phyloP scores from a whole-genome alignment of 495 filamentous ascomycete species.

The Aspergillus nanangensis region DNA sequence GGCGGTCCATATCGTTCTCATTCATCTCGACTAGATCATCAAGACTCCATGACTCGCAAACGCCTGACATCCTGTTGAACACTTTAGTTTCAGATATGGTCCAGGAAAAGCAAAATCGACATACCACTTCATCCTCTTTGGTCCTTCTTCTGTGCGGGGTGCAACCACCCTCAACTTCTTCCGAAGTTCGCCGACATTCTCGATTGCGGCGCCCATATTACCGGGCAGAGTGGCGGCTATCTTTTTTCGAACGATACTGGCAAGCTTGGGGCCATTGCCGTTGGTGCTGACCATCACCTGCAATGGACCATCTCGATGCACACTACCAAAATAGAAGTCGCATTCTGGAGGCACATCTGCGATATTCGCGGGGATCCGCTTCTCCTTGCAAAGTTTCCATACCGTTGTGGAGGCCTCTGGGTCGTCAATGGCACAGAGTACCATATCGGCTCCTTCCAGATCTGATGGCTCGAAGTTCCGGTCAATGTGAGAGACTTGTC shows the following conservation, averaged over 20 bases:
- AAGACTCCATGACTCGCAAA: constrained; percentile 83
- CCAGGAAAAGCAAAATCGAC: constrained; percentile 12
- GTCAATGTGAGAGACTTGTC: constrained; percentile 72
- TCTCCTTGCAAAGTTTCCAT: constrained; percentile 87
- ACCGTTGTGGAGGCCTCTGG: constrained; percentile 79
- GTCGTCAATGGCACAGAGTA: constrained; percentile 89
- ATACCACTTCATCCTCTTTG: constrained; percentile 89
- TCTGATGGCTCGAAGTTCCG: constrained; percentile 78
- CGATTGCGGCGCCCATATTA: constrained; percentile 77
- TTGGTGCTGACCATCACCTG: constrained; percentile 99
- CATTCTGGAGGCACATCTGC: constrained; percentile 96
- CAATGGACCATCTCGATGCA: constrained; percentile 90
- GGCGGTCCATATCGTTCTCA: constrained; percentile 75
- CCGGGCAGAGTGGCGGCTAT: constrained; percentile 72
- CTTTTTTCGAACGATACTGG: constrained; percentile 76
- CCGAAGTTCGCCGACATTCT: constrained; percentile 74
- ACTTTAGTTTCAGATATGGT: neutral
- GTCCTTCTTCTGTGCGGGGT: constrained; percentile 65
- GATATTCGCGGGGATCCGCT: constrained; percentile 84
- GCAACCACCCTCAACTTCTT: constrained; percentile 75
- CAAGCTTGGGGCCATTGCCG: constrained; percentile 90
- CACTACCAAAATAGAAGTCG: constrained; percentile 96
- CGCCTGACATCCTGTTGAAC: constrained; percentile 68
- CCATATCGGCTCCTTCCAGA: constrained; percentile 77
- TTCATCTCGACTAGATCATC: constrained; percentile 83